These are phyloP conservation scores for Ricinus communis DNA, from an alignment of 345 rosid genomes.

Conservation along the genomic window DNA sequence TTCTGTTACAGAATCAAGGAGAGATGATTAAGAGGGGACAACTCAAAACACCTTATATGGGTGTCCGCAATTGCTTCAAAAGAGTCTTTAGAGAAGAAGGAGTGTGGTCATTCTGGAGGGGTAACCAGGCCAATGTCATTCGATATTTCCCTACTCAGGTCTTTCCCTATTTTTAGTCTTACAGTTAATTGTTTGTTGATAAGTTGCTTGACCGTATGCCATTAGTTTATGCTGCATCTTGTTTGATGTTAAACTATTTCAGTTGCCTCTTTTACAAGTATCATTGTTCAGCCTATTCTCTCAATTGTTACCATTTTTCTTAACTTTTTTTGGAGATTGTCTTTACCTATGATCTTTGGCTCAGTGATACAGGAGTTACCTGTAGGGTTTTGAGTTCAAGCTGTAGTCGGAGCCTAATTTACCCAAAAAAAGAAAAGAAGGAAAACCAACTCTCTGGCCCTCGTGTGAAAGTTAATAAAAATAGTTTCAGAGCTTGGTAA, in stretches of 20 bases:
- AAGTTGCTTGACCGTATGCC: neutral
- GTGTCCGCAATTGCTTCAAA: slow-evolving; percentile 63
- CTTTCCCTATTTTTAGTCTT: neutral
- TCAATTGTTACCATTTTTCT: too few species aligned
- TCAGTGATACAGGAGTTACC: too few species aligned
- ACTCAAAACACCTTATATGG: slow-evolving; percentile 60
- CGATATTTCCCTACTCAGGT: slow-evolving; percentile 96
- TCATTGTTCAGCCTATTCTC: neutral
- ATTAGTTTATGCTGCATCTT: neutral
- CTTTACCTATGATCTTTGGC: too few species aligned
- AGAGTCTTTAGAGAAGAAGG: slow-evolving; percentile 86
- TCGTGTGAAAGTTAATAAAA: neutral
- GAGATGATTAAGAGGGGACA: slow-evolving; percentile 84
- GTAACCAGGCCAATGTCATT: slow-evolving; percentile 86
- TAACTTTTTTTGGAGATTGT: too few species aligned
- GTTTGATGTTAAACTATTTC: neutral
- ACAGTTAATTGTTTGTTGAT: neutral
- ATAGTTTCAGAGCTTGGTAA: neutral
- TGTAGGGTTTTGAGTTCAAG: too few species aligned
- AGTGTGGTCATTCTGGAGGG: slow-evolving; percentile 84
- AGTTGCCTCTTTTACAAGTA: neutral
- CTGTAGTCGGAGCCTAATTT: too few species aligned
- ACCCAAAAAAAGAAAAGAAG: too few species aligned
- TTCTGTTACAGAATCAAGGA: slow-evolving; percentile 88
- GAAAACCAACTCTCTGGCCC: neutral